Percentiles rank a stretch among this genome's conserved stretches.
phyloP scores from a whole-genome alignment of 164 flowering plant genomes.

The Stephania japonica region DNA sequence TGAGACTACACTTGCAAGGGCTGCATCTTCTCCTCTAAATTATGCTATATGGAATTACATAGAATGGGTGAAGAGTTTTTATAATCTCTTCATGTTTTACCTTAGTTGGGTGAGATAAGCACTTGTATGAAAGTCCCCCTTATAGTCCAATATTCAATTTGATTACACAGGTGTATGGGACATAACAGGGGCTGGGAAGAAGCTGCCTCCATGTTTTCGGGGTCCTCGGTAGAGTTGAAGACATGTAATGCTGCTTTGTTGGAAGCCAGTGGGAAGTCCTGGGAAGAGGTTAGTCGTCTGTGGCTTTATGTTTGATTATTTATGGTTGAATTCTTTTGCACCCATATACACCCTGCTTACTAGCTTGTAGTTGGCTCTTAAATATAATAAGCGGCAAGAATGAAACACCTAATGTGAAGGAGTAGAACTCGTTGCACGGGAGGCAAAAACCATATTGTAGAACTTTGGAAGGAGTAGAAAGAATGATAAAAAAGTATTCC shows the following conservation, averaged over 20 bases:
- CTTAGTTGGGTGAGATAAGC: neutral
- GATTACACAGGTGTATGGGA: slow-evolving; percentile 83
- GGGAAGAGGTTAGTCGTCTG: slow-evolving; percentile 69
- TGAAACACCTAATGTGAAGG: neutral
- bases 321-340: neutral
- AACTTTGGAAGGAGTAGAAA: neutral
- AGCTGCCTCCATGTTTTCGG: slow-evolving; percentile 84
- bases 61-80: neutral
- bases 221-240: slow-evolving; percentile 66
- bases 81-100: neutral
- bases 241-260: slow-evolving; percentile 96
- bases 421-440: neutral
- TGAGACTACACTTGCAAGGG: neutral
- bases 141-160: neutral
- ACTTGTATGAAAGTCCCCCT: neutral
- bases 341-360: neutral
- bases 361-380: neutral
- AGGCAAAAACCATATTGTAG: neutral
- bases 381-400: neutral
- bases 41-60: neutral
- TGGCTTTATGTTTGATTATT: neutral
- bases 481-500: neutral
- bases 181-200: slow-evolving; percentile 99
- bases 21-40: neutral
- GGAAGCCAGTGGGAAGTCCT: slow-evolving; percentile 73